A percentile compares a stretch with the other conserved stretches of the same genome.
Conservation (phyloP, 148 eudicot genomes). For the Cornus suecica region DNA sequence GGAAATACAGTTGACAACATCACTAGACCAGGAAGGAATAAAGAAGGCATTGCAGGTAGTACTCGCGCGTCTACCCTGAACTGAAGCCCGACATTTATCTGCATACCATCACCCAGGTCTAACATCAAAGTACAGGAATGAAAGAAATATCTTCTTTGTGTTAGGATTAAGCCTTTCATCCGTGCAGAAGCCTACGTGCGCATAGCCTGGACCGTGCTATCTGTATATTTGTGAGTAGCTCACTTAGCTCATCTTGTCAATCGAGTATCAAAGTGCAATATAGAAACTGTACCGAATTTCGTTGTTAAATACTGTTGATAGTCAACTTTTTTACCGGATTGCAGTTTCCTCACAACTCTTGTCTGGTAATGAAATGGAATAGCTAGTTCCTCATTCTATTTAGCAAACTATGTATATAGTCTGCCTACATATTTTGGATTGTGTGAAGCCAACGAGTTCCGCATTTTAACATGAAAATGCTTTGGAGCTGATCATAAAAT, state of each 20-base stretch:
- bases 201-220: not conserved
- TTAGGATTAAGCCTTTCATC: not conserved
- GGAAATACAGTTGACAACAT: conserved; percentile 80
- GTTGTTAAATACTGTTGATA: not conserved
- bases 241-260: not conserved
- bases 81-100: not conserved
- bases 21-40: conserved; percentile 90
- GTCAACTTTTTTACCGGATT: not conserved
- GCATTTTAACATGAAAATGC: no score
- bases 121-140: not conserved
- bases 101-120: not conserved
- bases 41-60: conserved; percentile 78
- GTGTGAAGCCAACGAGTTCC: no score
- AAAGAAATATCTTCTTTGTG: not conserved
- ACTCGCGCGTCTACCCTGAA: conserved; percentile 80
- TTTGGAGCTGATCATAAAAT: no score
- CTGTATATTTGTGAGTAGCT: not conserved
- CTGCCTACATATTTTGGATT: no score
- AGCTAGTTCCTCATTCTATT: no score
- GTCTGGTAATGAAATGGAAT: not conserved
- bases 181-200: not conserved
- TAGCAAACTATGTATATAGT: no score
- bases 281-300: not conserved
- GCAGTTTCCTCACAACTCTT: not conserved
- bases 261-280: not conserved